Percentiles rank a stretch among this genome's conserved stretches.
Conservation (phyloP, 2,329 filamentous ascomycete genomes). For the Colletotrichum liaoningense region DNA sequence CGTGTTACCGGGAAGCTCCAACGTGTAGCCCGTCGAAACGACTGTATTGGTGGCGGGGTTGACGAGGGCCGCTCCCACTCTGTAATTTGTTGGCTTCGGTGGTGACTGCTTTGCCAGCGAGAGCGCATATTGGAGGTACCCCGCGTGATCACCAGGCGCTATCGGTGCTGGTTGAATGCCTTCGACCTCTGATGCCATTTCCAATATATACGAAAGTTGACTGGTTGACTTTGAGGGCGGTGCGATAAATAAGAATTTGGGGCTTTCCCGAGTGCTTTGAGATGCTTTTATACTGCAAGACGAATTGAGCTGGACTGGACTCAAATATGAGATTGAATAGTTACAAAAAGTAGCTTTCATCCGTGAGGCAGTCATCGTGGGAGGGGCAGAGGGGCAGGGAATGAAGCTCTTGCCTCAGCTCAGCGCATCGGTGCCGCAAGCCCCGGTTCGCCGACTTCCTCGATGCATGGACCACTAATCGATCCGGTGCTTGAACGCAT, state of each 20-base stretch:
- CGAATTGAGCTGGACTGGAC: neutral
- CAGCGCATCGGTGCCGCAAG: neutral
- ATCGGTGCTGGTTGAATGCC: slow-evolving; percentile 37
- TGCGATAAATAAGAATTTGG: too few species aligned
- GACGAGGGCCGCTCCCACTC: slow-evolving; percentile 91
- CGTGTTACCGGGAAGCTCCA: slow-evolving; percentile 92
- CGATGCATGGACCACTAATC: neutral
- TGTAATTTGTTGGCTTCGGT: slow-evolving; percentile 90
- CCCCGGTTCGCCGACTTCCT: neutral
- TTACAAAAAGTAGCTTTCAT: neutral
- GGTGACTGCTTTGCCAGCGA: slow-evolving; percentile 82
- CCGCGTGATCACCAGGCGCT: slow-evolving; percentile 55
- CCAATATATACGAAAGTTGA: too few species aligned
- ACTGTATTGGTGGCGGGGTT: slow-evolving; percentile 67
- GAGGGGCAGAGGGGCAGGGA: slow-evolving; percentile 1
- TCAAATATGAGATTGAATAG: neutral
- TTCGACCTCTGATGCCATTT: slow-evolving; percentile 30
- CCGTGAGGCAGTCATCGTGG: neutral
- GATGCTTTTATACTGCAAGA: too few species aligned
- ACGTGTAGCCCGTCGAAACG: slow-evolving; percentile 86
- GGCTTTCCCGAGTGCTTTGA: too few species aligned
- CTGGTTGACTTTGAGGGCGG: too few species aligned
- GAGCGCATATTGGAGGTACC: slow-evolving; percentile 77
- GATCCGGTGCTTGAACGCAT: neutral
- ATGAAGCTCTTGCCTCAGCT: neutral